phyloP scores from a whole-genome alignment of 108 stramenopile genomes.

The Cyclotella choctawhatcheeana region DNA sequence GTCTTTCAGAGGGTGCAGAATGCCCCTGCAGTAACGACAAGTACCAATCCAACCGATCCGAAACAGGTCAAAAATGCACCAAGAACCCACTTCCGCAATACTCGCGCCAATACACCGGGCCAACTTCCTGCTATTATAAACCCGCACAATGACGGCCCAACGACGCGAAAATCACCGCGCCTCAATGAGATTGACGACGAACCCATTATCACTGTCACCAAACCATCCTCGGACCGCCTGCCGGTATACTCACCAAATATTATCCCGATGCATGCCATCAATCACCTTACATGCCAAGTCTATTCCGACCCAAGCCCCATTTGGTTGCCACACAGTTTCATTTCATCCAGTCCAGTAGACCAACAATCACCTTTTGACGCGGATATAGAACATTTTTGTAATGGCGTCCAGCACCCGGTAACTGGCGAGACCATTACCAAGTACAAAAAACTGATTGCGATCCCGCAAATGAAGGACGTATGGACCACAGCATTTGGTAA shows the following conservation, averaged over 20 bases:
- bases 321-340: neutral
- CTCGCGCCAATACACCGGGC: neutral
- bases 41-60: neutral
- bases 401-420: neutral
- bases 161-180: neutral
- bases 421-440: neutral
- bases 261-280: neutral
- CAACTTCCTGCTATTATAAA: neutral
- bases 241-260: neutral
- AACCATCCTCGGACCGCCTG: neutral
- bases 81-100: neutral
- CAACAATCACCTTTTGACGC: neutral
- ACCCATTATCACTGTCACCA: neutral
- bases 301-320: neutral
- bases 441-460: neutral
- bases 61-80: neutral
- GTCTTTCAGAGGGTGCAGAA: constrained; percentile 12
- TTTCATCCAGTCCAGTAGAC: neutral
- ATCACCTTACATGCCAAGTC: neutral
- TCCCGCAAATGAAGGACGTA: neutral
- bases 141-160: constrained; percentile 1
- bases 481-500: constrained; percentile 12
- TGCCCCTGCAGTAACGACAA: constrained; percentile 3
- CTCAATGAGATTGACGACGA: neutral
- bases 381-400: constrained; percentile 7